Percentiles rank a stretch among this genome's conserved stretches.
These are phyloP conservation scores for Lophium mytilinum DNA, from an alignment of 495 filamentous ascomycete species.

Conservation along the genomic window DNA sequence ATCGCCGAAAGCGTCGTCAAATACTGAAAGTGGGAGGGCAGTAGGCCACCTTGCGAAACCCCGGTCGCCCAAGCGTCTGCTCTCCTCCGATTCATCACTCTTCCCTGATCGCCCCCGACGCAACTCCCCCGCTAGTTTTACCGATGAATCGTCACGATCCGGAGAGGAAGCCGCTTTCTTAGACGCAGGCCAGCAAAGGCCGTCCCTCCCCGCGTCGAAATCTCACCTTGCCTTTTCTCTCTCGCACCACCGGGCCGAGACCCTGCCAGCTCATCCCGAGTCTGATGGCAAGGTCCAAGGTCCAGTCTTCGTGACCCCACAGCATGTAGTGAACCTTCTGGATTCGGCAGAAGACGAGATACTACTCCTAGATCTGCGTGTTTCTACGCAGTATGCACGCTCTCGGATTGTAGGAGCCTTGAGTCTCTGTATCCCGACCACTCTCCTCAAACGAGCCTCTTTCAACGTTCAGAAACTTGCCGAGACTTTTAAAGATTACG, in stretches of 20 bases:
- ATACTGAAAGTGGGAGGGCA: constrained; percentile 2
- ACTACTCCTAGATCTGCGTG: constrained; percentile 80
- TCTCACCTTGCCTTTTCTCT: constrained; percentile 4
- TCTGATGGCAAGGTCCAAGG: constrained; percentile 22
- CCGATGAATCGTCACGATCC: constrained; percentile 16
- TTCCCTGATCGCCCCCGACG: constrained; percentile 30
- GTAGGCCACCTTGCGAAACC: constrained; percentile 12
- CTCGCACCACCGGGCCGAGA: constrained; percentile 45
- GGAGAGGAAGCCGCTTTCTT: neutral
- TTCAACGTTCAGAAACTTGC: constrained; percentile 87
- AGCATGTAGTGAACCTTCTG: constrained; percentile 61
- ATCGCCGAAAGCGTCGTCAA: neutral
- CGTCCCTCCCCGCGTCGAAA: constrained; percentile 37
- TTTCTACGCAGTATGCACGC: constrained; percentile 70
- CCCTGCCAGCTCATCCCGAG: constrained; percentile 45
- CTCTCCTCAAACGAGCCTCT: constrained; percentile 79
- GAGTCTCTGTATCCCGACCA: constrained; percentile 94
- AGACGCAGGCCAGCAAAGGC: constrained; percentile 45
- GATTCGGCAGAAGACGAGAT: constrained; percentile 46
- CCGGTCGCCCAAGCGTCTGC: constrained; percentile 33
- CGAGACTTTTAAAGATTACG: constrained; percentile 72
- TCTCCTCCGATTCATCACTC: constrained; percentile 33
- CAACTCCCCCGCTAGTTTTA: constrained; percentile 30
- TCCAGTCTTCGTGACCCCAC: constrained; percentile 50
- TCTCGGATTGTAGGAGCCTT: constrained; percentile 70